Base-by-base conservation (phyloP, 2,329 filamentous ascomycete genomes). In the Talaromyces sp. region DNA sequence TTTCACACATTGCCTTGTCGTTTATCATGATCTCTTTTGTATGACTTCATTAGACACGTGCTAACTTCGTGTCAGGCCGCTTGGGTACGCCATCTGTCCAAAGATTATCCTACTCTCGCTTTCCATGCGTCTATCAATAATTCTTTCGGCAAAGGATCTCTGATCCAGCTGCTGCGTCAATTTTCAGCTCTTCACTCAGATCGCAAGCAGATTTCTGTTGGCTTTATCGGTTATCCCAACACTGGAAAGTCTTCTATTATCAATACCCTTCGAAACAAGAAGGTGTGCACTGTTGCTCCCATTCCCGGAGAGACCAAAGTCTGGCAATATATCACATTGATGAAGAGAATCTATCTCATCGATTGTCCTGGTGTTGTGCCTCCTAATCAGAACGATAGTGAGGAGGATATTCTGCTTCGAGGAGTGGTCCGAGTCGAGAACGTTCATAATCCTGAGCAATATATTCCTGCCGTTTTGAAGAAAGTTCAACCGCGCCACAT, bases 271-370 rank as follows among this genome's bases (percentile, higher is more conserved):
- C 86, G 92, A 52, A 93, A 92, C 76, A 98, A 97, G 82, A 93
- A 95, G 75, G 93, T 97, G 44, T 93, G 93, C 79, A 95, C 84
- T 16, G 92, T 96, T 3, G 95, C 95, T 6, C 95, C 93, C 5
- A 96, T 98, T 66, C 93, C 95, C 6, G 95, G 93, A 14, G 93
- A 97, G 81, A 98, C 93, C 37, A 98, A 97, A 78, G 90, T 97
- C 33, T 98, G 95, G 93, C 93, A 97, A 75, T 97, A 97, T 72
- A 92, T 97, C 68, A 96, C 92, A 2, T 78, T 98, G 64, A 96
- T 96, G 90, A 96, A 93, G 80, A 84, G 92, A 60, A 96, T 96
- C 59, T 93, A 93, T 77, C 84, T 99, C 61, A 98, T 99, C 69
- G 95, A 99, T 71, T 98, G 93, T 71, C 95, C 95, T 42, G 95